These are phyloP conservation scores for Peltaster fructicola DNA, from an alignment of 2,329 filamentous ascomycete genomes.

Conservation along the genomic window DNA sequence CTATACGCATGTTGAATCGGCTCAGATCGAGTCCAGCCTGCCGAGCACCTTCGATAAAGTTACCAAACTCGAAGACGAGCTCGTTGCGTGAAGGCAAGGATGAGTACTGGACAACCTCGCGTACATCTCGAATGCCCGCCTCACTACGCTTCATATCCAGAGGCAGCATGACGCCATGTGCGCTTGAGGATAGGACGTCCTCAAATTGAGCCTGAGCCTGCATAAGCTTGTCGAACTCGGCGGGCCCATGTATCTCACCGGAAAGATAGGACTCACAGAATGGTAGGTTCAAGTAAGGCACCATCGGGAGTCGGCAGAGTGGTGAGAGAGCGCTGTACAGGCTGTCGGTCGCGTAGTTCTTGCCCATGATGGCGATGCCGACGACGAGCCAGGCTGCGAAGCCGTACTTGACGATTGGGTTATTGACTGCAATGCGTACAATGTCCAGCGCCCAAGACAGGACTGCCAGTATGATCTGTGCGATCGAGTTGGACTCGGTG, in stretches of 20 bases:
- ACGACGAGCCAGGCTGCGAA: conserved; percentile 44
- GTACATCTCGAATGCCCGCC: conserved; percentile 54
- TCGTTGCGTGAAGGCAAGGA: conserved; percentile 49
- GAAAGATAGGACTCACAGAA: conserved; percentile 33
- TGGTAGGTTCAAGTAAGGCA: conserved; percentile 41
- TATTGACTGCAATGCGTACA: conserved; percentile 39
- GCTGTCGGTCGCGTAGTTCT: conserved; percentile 45
- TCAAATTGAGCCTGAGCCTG: conserved; percentile 59
- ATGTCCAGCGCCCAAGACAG: conserved; percentile 37
- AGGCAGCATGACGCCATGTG: conserved; percentile 48
- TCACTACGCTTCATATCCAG: conserved; percentile 67
- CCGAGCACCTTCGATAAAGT: conserved; percentile 53
- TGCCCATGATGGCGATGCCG: conserved; percentile 39
- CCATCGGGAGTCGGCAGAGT: conserved; percentile 51
- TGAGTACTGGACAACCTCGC: conserved; percentile 54
- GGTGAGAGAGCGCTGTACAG: conserved; percentile 47
- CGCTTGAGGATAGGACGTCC: conserved; percentile 50
- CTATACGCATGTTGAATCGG: conserved; percentile 60
- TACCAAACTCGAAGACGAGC: conserved; percentile 57
- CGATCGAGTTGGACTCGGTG: conserved; percentile 8
- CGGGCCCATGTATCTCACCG: conserved; percentile 14
- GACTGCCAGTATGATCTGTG: conserved; percentile 16
- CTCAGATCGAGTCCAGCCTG: conserved; percentile 49
- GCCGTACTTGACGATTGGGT: conserved; percentile 43
- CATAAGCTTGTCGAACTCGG: conserved; percentile 62